A percentile compares a stretch with the other conserved stretches of the same genome.
Evolutionary conservation across 1,284 basidiomycete genomes (phyloP).

Genomic region (Pyrrhoderma noxium): DNA sequence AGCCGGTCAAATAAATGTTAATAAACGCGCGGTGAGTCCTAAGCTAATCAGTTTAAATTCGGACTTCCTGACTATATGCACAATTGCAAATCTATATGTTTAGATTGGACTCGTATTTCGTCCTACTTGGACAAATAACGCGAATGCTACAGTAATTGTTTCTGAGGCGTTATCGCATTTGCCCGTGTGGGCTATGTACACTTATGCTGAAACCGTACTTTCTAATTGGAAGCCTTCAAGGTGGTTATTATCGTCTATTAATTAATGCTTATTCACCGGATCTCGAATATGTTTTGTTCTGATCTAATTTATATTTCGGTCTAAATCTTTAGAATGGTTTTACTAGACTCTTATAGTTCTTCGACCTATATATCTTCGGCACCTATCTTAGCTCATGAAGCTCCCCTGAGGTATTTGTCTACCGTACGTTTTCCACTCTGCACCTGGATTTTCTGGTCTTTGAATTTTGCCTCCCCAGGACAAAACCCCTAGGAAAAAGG

Average conservation of each 20-base stretch:
- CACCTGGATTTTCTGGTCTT: conserved; percentile 19
- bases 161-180: conserved; percentile 46
- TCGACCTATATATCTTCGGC: conserved; percentile 42
- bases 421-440: conserved; percentile 21
- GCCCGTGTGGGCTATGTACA: conserved; percentile 44
- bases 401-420: conserved; percentile 48
- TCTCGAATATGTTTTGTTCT: conserved; percentile 7
- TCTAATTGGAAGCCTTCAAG: conserved; percentile 39
- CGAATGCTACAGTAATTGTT: conserved; percentile 32
- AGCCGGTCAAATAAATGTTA: conserved; percentile 38
- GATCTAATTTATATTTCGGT: too few relatives aligned
- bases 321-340: conserved; percentile 43
- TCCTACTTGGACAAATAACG: conserved; percentile 40
- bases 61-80: not conserved
- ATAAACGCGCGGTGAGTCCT: conserved; percentile 38
- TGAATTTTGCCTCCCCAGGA: not conserved
- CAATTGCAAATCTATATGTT: not conserved
- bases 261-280: conserved; percentile 1
- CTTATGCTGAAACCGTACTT: conserved; percentile 40
- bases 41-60: not conserved
- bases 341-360: conserved; percentile 49
- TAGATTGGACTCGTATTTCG: conserved; percentile 48
- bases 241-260: conserved; percentile 26
- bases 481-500: conserved; percentile 18
- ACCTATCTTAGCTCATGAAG: conserved; percentile 31